Evolutionary conservation across 2,329 filamentous ascomycete species (phyloP).

Genomic region (Aspergillus phoenicis): DNA sequence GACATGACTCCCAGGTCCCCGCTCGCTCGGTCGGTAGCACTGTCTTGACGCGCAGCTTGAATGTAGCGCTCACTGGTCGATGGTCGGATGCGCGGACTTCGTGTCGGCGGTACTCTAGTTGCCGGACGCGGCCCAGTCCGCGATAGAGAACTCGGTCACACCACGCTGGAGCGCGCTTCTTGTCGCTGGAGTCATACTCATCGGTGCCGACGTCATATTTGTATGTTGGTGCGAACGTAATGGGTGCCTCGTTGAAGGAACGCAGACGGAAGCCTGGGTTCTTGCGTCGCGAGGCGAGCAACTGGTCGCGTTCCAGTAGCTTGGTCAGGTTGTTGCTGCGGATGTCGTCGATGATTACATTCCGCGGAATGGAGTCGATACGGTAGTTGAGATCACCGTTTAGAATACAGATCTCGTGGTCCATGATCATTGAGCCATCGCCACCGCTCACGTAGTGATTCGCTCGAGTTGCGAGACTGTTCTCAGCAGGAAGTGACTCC

Average conservation of each 20-base stretch:
- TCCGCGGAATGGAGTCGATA: conserved; percentile 94
- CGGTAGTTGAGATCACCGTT: conserved; percentile 98
- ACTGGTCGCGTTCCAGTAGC: conserved; percentile 88
- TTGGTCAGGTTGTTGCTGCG: conserved; percentile 79
- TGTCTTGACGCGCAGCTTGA: conserved; percentile 82
- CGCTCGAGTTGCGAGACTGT: conserved; percentile 66
- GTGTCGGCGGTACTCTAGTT: conserved; percentile 84
- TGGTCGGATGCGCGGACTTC: conserved; percentile 92
- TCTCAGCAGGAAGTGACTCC: conserved; percentile 70
- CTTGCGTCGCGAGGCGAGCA: conserved; percentile 83
- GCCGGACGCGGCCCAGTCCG: conserved; percentile 77
- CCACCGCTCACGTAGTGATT: conserved; percentile 89
- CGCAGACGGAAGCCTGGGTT: conserved; percentile 88
- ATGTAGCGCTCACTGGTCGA: conserved; percentile 82
- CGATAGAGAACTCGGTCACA: conserved; percentile 92
- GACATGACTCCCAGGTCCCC: conserved; percentile 70
- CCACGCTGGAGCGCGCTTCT: conserved; percentile 92
- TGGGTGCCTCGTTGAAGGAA: conserved; percentile 86
- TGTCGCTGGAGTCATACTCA: conserved; percentile 91
- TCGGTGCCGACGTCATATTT: conserved; percentile 98
- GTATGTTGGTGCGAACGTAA: conserved; percentile 93
- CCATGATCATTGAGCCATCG: conserved; percentile 90
- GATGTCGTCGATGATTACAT: conserved; percentile 85
- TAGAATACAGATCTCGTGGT: conserved; percentile 95
- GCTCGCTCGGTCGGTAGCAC: conserved; percentile 69